Evolutionary conservation across 805 yeast species (phyloP).

Genomic region (Hanseniaspora guilliermondii): DNA sequence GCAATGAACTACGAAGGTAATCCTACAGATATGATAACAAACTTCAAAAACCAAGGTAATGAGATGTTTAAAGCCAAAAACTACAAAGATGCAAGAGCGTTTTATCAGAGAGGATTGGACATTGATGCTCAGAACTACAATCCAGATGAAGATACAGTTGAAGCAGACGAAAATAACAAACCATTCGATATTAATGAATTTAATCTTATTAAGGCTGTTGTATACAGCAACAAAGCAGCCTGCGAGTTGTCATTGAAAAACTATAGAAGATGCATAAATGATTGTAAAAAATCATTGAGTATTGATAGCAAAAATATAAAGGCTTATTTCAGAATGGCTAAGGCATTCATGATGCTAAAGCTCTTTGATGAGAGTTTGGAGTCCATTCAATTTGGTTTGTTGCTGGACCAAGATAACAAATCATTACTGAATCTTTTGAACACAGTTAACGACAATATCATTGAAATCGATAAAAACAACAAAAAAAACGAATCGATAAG

Average conservation of each 20-base stretch:
- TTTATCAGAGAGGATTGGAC: constrained; percentile 68
- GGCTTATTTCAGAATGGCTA: constrained; percentile 76
- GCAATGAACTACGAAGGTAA: constrained; percentile 93
- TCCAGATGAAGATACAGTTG: constrained; percentile 30
- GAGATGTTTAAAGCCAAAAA: constrained; percentile 63
- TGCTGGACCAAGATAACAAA: constrained; percentile 46
- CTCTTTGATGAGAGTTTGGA: constrained; percentile 60
- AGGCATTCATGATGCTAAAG: constrained; percentile 59
- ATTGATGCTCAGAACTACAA: constrained; percentile 30
- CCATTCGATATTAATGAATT: constrained; percentile 30
- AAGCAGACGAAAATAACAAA: constrained; percentile 35
- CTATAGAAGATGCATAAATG: constrained; percentile 75
- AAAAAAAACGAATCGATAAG: constrained; percentile 28
- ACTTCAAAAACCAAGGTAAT: constrained; percentile 88
- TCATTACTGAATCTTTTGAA: constrained; percentile 39
- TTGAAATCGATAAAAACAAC: constrained; percentile 23
- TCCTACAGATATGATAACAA: constrained; percentile 79
- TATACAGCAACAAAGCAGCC: constrained; percentile 77
- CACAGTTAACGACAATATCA: constrained; percentile 32
- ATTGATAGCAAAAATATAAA: constrained; percentile 61
- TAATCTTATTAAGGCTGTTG: constrained; percentile 15
- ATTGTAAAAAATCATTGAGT: constrained; percentile 59
- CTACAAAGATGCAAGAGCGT: constrained; percentile 63
- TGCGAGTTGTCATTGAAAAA: constrained; percentile 77
- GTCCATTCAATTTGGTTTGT: constrained; percentile 52